phyloP scores from a whole-genome alignment of 106 monocot genomes.

The Acanthochlamys bracteata region DNA sequence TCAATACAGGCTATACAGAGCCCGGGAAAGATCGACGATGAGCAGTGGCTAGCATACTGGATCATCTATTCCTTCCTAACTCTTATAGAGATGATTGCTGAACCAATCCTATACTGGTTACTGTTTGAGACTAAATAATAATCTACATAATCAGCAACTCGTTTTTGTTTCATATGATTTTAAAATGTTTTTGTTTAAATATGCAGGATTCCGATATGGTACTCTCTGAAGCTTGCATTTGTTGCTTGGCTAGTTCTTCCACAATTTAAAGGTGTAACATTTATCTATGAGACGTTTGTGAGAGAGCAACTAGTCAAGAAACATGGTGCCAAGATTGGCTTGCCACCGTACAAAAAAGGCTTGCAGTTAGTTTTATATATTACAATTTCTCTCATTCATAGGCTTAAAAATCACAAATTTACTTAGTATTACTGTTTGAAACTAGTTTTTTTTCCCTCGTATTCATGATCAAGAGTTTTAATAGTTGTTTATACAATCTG shows the following conservation, averaged over 20 bases:
- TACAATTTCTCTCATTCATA: not conserved
- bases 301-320: conserved; percentile 59
- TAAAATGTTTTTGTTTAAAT: not conserved
- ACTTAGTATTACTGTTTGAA: not conserved
- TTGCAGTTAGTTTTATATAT: not conserved
- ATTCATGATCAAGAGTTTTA: not conserved
- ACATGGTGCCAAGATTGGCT: conserved; percentile 25
- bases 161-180: not conserved
- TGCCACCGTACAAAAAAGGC: conserved; percentile 7
- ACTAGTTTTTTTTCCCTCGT: not conserved
- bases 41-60: conserved; percentile 97
- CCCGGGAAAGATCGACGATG: conserved; percentile 66
- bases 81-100: conserved; percentile 73
- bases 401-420: not conserved
- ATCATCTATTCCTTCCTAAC: conserved; percentile 88
- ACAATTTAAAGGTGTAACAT: conserved; percentile 85
- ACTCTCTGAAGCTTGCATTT: conserved; percentile 55
- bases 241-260: conserved; percentile 88
- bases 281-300: conserved; percentile 82
- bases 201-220: conserved; percentile 80
- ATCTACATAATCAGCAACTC: not conserved
- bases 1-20: conserved; percentile 86
- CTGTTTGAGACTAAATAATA: not conserved
- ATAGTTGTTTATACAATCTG: not conserved
- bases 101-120: conserved; percentile 74